Evolutionary conservation across 2,329 filamentous ascomycete genomes (phyloP).

Genomic region (Davidsoniella australis): DNA sequence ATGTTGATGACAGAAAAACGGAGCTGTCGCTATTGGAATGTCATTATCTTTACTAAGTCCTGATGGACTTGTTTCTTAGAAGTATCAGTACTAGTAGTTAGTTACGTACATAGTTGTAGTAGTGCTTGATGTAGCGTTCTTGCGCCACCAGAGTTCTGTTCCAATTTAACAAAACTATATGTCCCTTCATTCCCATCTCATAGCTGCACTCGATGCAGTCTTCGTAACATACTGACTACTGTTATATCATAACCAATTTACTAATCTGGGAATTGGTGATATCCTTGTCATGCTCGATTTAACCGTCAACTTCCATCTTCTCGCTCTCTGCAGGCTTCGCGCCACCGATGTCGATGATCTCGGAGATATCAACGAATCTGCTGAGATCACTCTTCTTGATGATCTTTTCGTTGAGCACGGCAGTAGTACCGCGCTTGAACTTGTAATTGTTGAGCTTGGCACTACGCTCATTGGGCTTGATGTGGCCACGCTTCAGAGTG

Average conservation of each 20-base stretch:
- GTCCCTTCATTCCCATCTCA: too few relatives aligned
- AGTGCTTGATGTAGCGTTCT: too few relatives aligned
- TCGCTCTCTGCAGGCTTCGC: constrained; percentile 38
- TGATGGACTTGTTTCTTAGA: too few relatives aligned
- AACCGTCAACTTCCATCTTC: constrained; percentile 52
- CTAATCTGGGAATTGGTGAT: not conserved
- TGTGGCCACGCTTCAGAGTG: constrained; percentile 78
- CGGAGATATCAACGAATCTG: constrained; percentile 84
- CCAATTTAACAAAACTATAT: too few relatives aligned
- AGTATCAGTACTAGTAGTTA: too few relatives aligned
- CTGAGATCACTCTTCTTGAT: constrained; percentile 87
- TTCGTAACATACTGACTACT: too few relatives aligned
- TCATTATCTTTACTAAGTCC: too few relatives aligned
- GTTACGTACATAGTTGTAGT: too few relatives aligned
- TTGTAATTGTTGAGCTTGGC: constrained; percentile 87
- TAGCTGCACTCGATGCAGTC: too few relatives aligned
- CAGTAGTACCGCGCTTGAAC: constrained; percentile 84
- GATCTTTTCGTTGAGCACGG: constrained; percentile 87
- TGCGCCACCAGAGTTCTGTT: too few relatives aligned
- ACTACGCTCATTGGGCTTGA: constrained; percentile 79
- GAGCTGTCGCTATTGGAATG: not conserved
- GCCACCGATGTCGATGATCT: constrained; percentile 49
- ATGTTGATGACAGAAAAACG: not conserved
- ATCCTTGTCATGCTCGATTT: constrained; percentile 14
- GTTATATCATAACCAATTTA: too few relatives aligned